Conservation (phyloP, 2,329 filamentous ascomycete species). For the Trichoderma brevicompactum region DNA sequence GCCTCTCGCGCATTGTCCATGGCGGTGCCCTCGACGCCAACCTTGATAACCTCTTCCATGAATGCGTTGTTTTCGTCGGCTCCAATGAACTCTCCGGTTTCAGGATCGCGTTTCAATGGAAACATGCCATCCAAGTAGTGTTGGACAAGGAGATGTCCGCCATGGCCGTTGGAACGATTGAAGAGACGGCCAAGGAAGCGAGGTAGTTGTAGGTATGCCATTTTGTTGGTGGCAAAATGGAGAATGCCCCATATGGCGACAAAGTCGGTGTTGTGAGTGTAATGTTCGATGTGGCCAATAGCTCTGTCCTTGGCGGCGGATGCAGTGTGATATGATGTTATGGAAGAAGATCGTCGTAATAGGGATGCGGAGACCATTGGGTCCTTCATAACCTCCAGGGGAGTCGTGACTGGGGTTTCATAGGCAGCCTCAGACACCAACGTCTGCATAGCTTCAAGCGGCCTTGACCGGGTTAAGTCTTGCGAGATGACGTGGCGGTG, state of each 20-base stretch:
- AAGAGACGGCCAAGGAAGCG: constrained; percentile 68
- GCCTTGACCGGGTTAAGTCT: constrained; percentile 41
- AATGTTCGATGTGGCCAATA: constrained; percentile 78
- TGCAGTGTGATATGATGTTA: constrained; percentile 44
- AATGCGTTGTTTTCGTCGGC: constrained; percentile 59
- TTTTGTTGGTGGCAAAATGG: constrained; percentile 60
- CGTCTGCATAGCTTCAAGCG: constrained; percentile 42
- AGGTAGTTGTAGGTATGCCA: constrained; percentile 52
- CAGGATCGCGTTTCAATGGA: constrained; percentile 51
- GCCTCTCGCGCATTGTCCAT: constrained; percentile 52
- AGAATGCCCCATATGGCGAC: constrained; percentile 76
- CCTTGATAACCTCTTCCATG: constrained; percentile 61
- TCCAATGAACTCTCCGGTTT: constrained; percentile 48
- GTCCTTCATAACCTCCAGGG: constrained; percentile 33
- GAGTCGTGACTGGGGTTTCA: constrained; percentile 33
- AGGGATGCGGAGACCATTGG: constrained; percentile 30
- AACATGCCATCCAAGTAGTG: constrained; percentile 68
- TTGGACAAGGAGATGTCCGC: constrained; percentile 64
- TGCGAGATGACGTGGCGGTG: constrained; percentile 57
- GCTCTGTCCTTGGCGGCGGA: constrained; percentile 51
- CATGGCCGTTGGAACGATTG: constrained; percentile 52
- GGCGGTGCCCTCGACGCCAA: constrained; percentile 51
- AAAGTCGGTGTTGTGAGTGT: constrained; percentile 74
- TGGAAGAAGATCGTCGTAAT: constrained; percentile 36
- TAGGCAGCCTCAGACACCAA: constrained; percentile 45